Conservation (phyloP, 2,329 filamentous ascomycete species). For the Cordyceps cateniannulata region DNA sequence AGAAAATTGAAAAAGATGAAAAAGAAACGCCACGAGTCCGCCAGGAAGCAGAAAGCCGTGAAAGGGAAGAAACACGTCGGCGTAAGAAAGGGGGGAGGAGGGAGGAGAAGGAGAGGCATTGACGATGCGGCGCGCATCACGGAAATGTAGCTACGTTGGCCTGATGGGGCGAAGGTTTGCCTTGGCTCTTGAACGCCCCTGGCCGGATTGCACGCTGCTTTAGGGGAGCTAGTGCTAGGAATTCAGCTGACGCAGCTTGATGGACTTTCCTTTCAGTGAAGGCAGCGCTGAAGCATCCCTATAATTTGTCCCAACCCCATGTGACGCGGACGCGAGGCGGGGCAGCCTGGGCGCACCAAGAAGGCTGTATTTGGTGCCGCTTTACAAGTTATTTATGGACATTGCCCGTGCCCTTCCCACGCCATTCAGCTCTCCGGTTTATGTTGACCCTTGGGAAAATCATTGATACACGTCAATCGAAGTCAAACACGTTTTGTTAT, state of each 20-base stretch:
- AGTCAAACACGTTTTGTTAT: too few relatives aligned
- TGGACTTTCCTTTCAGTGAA: neutral
- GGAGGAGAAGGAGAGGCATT: constrained; percentile 15
- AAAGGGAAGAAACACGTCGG: constrained; percentile 11
- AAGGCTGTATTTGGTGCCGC: neutral
- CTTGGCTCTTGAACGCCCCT: neutral
- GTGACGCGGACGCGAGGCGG: neutral
- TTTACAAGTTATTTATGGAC: neutral
- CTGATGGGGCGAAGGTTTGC: constrained; percentile 21
- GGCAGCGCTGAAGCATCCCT: constrained; percentile 1
- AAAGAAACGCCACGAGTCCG: constrained; percentile 9
- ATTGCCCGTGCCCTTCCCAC: neutral
- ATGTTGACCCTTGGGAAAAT: neutral
- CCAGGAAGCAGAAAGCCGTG: constrained; percentile 6
- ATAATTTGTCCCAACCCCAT: neutral
- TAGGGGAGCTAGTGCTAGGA: neutral
- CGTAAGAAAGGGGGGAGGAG: neutral
- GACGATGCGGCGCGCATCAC: constrained; percentile 17
- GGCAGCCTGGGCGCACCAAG: neutral
- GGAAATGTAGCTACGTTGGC: constrained; percentile 35
- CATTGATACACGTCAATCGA: neutral
- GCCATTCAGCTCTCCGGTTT: neutral
- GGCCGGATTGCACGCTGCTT: neutral
- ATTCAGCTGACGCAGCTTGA: neutral
- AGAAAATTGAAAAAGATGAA: constrained; percentile 14